Evolutionary conservation across 352 stramenopile species (phyloP), one percentile per base, ranked within the genome.

Genomic region (Globisporangium echinulatum): DNA sequence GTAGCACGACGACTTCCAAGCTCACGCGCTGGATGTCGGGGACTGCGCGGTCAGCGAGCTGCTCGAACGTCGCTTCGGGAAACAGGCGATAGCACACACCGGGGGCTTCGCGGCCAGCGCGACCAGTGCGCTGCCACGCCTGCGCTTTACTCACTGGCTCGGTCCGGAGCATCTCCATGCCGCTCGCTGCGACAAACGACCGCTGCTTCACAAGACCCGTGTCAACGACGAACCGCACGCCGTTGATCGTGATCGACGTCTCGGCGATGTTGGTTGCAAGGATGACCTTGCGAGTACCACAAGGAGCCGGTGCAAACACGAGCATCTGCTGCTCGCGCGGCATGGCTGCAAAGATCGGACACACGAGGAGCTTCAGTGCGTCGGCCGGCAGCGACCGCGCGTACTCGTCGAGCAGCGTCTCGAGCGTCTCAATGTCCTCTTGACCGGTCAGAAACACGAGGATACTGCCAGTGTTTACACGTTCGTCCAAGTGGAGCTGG

Each of bases 181-280:
- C 87, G 48, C 79, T 94, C 55, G 81, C 78, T 0, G 88, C 81
- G n/a, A 93, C 82, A 54, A 92, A 96, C 42, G 84, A 94, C 15
- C 84, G 82, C 67, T 96, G 82, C 70, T 96, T 96, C 7, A 90
- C 80, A 7, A 96, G 79, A 0, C 87, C 85, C n/a, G 82, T 93
- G 58, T 94, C 85, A 25, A 96, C 75, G 13, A 96, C 85, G 49
- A 78, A 95, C 15, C 82, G 79, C 25, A 98, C 94, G 58, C 98
- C 97, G 37, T 97, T 97, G 68, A 99, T 99, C 7, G 97, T 99
- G 61, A 99, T 98, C 25, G 93, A 99, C 47, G 96, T 98, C 71
- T 98, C 92, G 43, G 94, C 93, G 70, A 98, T 98, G 74, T 98
- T 98, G n/a, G 94, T 98, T 25, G 88, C 84, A 15, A 94, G 64